Evolutionary conservation across 129 eudicot species (phyloP), one percentile per base, ranked within the genome.

Genomic region (Tagetes erecta): DNA sequence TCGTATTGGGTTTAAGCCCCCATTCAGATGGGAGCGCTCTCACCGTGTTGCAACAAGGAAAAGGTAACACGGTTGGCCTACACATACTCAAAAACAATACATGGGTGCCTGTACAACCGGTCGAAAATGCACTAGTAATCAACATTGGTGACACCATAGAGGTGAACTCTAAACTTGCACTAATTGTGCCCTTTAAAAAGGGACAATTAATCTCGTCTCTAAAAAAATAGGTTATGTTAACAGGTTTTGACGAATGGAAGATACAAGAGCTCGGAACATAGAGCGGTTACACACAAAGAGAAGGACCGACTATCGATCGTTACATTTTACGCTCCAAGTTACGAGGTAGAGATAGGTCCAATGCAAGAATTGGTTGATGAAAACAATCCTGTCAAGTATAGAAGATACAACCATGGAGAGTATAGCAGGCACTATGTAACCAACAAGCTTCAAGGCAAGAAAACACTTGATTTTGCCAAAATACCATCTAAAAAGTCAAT

Each of bases 331-430:
- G 97, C 97, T 65, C 99, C 99, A 39, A 91, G 90, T 80, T 95
- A 90, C 75, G 99, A 91, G 3, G 75, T 82, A 38, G 99, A 95
- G 66, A 83, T 95, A 6, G 96, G 97, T n/a, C 97, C 99, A 50
- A 80, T 95, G 68, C 62, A 80, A 37, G 92, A 95, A 77, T 52
- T 91, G 74, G 84, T 85, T 70, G 84, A 82, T 82, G 90, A 87
- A 40, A 85, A 79, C 5, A 82, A 84, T 75, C 90, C 96, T 64
- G 41, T 72, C 84, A 91, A 87, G 91, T 95, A 81, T 65, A 88
- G 91, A 80, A 88, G 89, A 64, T 94, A 94, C 87, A 94, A 88
- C 59, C 98, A 94, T 83, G 98, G 98, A 64, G 98, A 94, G 71
- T 94, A 94, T 67, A 91, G 91, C 80, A 90, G 70, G 57, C 97